Evolutionary conservation across 176 grass and related monocot genomes (phyloP), one percentile per base, ranked within the genome.

Genomic region (Ensete ventricosum): DNA sequence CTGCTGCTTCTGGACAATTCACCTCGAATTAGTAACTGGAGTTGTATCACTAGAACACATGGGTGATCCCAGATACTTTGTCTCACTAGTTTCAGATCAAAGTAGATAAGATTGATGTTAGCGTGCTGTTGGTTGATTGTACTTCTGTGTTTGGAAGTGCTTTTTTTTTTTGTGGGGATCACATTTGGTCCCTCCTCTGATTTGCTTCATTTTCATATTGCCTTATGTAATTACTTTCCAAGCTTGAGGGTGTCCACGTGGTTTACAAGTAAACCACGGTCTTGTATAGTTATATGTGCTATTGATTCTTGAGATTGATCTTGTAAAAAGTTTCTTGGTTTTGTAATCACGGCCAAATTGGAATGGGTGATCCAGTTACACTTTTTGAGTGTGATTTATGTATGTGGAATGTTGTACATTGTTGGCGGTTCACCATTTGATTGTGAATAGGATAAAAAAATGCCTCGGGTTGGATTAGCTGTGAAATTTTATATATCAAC

Each of bases 1-100:
- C 75, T 94, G 60, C 8, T 94, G 74, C 83, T 99, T 53, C 62
- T 99, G 75, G 88, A 99, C 55, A 94, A 91, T 74, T 91, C 70
- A 67, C 95, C 95, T 13, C 80, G 83, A 64, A 85, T 92, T 66
- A 65, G 43, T 9, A 24, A 64, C n/a, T 81, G 88, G 82, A 89
- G 83, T 66, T 82, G 49, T 29, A 65, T 87, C 48, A 26, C 70
- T 14, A 79, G 73, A 82, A 25, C 51, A 54, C 11, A 29, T 8
- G n/a, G 64, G 64, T 68, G 78, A 23, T 12, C 25, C 16, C 25
- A 22, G 52, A 0, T 25, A 11, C 1, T 24, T 11, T 73, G 55
- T 52, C 52, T 11, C 43, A 12, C 16, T 52, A 22, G 2, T 14
- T 26, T 72, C 51, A 51, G 5, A 64, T 58, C 48, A 50, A 14